Evolutionary conservation across 805 yeast species (phyloP).

Genomic region (Diddensiella santjacobensis): DNA sequence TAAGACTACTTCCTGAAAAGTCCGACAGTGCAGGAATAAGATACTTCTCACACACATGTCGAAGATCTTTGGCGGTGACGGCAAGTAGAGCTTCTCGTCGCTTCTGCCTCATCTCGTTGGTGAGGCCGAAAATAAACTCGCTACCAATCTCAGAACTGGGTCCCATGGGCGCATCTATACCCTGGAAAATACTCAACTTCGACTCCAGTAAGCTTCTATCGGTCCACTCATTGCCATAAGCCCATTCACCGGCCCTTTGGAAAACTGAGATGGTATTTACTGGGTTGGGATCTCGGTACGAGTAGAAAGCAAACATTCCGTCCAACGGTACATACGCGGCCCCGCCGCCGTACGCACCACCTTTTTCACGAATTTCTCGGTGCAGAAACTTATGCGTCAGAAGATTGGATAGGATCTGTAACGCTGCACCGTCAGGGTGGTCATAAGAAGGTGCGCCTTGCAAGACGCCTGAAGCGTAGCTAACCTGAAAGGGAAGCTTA

Average conservation of each 20-base stretch:
- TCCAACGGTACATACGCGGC: conserved; percentile 75
- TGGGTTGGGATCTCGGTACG: conserved; percentile 93
- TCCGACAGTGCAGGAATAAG: conserved; percentile 29
- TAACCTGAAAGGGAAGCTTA: conserved; percentile 82
- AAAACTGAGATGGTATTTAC: conserved; percentile 62
- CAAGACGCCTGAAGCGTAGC: conserved; percentile 68
- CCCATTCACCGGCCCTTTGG: conserved; percentile 47
- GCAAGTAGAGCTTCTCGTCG: conserved; percentile 73
- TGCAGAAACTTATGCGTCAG: conserved; percentile 81
- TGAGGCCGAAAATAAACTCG: conserved; percentile 62
- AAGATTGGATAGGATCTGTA: conserved; percentile 77
- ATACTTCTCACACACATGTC: conserved; percentile 64
- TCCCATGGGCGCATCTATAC: conserved; percentile 84
- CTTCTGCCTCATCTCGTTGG: conserved; percentile 72
- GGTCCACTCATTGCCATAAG: conserved; percentile 49
- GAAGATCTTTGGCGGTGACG: conserved; percentile 59
- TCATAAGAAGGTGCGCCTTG: conserved; percentile 65
- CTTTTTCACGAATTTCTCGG: conserved; percentile 86
- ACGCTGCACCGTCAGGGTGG: conserved; percentile 73
- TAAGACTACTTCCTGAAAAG: conserved; percentile 7
- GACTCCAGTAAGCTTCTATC: conserved; percentile 78
- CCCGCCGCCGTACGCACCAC: conserved; percentile 99
- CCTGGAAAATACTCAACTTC: conserved; percentile 84
- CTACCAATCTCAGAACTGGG: conserved; percentile 73
- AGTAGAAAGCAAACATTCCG: conserved; percentile 76